These are phyloP conservation scores for Rhododendron simsii DNA, from an alignment of 148 eudicot genomes.

Conservation along the genomic window DNA sequence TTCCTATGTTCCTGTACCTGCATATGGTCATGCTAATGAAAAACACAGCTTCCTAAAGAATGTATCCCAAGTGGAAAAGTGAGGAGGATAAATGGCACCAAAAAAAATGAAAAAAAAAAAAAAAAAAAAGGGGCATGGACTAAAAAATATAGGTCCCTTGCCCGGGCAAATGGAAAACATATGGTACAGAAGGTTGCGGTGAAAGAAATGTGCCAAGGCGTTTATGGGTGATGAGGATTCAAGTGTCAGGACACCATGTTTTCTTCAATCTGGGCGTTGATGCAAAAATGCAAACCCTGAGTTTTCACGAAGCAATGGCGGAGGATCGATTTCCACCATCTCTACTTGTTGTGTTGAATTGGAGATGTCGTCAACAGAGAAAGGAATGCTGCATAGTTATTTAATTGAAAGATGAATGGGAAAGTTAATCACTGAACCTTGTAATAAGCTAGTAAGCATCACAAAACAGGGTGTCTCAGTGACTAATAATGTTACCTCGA, in stretches of 20 bases:
- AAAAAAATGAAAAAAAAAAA: not conserved
- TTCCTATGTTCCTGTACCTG: slow-evolving; percentile 1
- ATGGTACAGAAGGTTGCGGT: slow-evolving; percentile 5
- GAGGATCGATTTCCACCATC: slow-evolving; percentile 72
- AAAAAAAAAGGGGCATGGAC: slow-evolving; percentile 14
- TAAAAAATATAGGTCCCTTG: not conserved
- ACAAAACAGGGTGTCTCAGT: slow-evolving; percentile 15
- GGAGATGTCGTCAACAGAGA: slow-evolving; percentile 89
- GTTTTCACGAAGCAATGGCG: slow-evolving; percentile 76
- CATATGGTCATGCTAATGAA: slow-evolving; percentile 2
- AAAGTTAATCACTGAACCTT: not conserved
- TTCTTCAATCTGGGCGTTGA: slow-evolving; percentile 40
- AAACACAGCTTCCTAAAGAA: slow-evolving; percentile 14
- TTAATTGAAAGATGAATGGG: not conserved
- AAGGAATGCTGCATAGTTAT: slow-evolving; percentile 70
- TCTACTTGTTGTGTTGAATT: slow-evolving; percentile 68
- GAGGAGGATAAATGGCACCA: not conserved
- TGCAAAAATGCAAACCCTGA: slow-evolving; percentile 82
- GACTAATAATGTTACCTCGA: slow-evolving; percentile 43
- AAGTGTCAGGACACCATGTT: not conserved
- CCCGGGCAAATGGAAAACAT: slow-evolving; percentile 7
- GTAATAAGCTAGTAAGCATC: not conserved
- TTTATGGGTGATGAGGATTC: not conserved
- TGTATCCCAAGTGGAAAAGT: slow-evolving; percentile 19
- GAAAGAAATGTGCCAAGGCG: slow-evolving; percentile 8